A percentile compares a stretch with the other conserved stretches of the same genome.
phyloP scores from a whole-genome alignment of 352 stramenopile species.

The Globisporangium nagaii region DNA sequence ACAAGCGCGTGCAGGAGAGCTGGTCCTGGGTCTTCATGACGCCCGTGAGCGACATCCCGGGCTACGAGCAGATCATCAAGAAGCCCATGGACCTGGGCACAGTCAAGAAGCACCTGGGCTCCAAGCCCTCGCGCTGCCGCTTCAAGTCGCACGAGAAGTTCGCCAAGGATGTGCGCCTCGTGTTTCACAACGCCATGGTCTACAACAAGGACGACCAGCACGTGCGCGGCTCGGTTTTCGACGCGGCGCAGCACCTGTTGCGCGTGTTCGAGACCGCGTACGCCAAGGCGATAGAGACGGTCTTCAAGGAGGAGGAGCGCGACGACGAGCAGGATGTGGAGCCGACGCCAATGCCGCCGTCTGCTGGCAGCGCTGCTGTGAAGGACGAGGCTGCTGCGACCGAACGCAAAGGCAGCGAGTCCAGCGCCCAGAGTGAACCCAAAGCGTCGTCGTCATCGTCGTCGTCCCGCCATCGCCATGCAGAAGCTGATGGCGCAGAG shows the following conservation, averaged over 20 bases:
- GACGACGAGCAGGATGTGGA: constrained; percentile 7
- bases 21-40: constrained; percentile 87
- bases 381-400: constrained; percentile 23
- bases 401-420: constrained; percentile 12
- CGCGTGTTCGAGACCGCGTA: constrained; percentile 81
- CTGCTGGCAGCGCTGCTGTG: constrained; percentile 4
- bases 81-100: constrained; percentile 82
- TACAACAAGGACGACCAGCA: constrained; percentile 78
- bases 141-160: constrained; percentile 86
- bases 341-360: not conserved
- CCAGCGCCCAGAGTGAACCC: not conserved
- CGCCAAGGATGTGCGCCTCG: constrained; percentile 69
- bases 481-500: not conserved
- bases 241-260: constrained; percentile 72
- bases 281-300: constrained; percentile 60
- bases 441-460: constrained; percentile 1
- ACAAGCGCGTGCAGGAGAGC: constrained; percentile 77
- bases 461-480: constrained; percentile 5
- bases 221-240: constrained; percentile 74
- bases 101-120: constrained; percentile 66
- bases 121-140: constrained; percentile 76
- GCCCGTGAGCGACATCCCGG: constrained; percentile 53
- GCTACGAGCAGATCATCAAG: constrained; percentile 73
- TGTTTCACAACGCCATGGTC: constrained; percentile 77
- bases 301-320: constrained; percentile 23